Base-by-base conservation (phyloP, 495 filamentous ascomycete species). In the Chaetomidium leptoderma region DNA sequence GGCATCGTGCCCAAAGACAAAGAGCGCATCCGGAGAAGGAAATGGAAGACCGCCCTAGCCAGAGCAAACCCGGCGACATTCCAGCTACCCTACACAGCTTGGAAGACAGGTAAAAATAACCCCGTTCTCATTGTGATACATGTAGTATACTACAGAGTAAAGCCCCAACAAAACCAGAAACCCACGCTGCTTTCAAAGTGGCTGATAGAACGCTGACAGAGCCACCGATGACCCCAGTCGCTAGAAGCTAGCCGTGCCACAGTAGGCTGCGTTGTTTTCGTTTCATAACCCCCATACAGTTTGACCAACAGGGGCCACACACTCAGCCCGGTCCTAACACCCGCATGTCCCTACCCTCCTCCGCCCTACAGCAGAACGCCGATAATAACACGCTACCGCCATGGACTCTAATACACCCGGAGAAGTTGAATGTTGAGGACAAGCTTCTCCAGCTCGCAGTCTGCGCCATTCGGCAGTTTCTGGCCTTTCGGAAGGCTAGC, bases 391-490 rank as follows among this genome's bases (percentile, higher is more conserved):
- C 19, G 14, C n/a, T 11, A 21, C 1, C 13, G 1, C 17, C 16
- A 2, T 29, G 0, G 11, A n/a, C 47, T 24, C 47, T 26, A 58
- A 17, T 63, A 69, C 11, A 48, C 30, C 37, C 60, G 64, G 17
- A 59, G 37, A n/a, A 71, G 49, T 48, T 65, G 49, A 17, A 62
- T 56, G n/a, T 68, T 61, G 52, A 71, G 59, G 14, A 78, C 84
- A 40, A 88, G 70, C 59, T 78, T 86, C 72, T 91, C 88, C 63
- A 89, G 69, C 60, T 90, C 88, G 54, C 80, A 74, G 54, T 82
- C 84, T 7, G 78, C 75, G 11, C 83, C 85, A 44, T 70, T 73
- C 0, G 74, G 65, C 0, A 76, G 70, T 62, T 78, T 83, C 43
- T 83, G 75, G 9, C 83, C 82, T 52, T 76, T 80, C 3, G 83